A percentile compares a stretch with the other conserved stretches of the same genome.
These are phyloP conservation scores for Zizania latifolia DNA, from an alignment of 176 grass and related monocot genomes.

Conservation along the genomic window DNA sequence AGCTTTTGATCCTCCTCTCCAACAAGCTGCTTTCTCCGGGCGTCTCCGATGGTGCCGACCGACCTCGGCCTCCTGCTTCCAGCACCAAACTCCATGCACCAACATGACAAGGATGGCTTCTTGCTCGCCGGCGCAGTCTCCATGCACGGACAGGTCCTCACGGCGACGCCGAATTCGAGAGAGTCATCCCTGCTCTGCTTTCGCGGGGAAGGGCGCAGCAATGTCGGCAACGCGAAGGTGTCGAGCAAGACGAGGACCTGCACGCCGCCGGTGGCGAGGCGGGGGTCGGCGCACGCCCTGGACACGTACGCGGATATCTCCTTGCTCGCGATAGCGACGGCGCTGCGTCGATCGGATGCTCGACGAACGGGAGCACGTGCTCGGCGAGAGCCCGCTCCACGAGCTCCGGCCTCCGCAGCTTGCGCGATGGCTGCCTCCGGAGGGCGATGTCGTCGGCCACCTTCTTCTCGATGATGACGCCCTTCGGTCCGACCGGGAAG, in stretches of 20 bases:
- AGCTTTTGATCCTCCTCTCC: background rate
- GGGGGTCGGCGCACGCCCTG: background rate
- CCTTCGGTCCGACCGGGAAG: background rate
- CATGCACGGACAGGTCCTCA: background rate
- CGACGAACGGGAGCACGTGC: slow-evolving; percentile 6
- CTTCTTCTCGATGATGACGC: background rate
- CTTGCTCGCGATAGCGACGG: background rate
- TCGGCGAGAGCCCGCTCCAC: background rate
- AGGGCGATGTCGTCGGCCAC: slow-evolving; percentile 23
- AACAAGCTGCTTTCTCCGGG: background rate
- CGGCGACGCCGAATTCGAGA: background rate
- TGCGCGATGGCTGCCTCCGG: background rate
- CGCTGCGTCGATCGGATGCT: slow-evolving; percentile 10
- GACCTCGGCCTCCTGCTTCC: background rate
- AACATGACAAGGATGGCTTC: background rate
- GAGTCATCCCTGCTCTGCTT: no score
- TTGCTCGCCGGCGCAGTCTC: background rate
- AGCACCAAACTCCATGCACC: no score
- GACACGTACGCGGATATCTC: slow-evolving; percentile 10
- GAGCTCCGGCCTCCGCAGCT: background rate
- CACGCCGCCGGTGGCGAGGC: background rate
- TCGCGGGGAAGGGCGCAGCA: background rate
- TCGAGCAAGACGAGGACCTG: background rate
- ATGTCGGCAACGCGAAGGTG: background rate
- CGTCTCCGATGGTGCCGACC: slow-evolving; percentile 2